A percentile compares a stretch with the other conserved stretches of the same genome.
phyloP scores from a whole-genome alignment of 2,329 filamentous ascomycete genomes.

The Xylariaceae sp. region DNA sequence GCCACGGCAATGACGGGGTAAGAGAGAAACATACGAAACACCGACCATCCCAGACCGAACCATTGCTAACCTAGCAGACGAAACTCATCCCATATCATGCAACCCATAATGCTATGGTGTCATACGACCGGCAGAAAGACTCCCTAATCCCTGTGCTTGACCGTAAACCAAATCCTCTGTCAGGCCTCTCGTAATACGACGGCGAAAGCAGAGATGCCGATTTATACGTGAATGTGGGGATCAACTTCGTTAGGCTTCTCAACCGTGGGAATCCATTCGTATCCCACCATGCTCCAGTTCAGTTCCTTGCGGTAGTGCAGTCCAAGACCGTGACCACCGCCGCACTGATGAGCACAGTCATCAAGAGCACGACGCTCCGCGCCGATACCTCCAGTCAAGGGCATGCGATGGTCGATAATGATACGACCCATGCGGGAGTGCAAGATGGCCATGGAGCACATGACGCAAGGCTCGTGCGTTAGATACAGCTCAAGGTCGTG shows the following conservation, averaged over 20 bases:
- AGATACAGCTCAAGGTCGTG: slow-evolving; percentile 90
- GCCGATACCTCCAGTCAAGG: slow-evolving; percentile 73
- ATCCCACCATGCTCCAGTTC: slow-evolving; percentile 80
- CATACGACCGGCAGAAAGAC: slow-evolving; percentile 38
- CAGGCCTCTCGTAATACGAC: slow-evolving; percentile 14
- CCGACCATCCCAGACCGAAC: no score
- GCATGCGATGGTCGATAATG: slow-evolving; percentile 75
- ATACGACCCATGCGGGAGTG: slow-evolving; percentile 88
- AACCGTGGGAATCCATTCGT: slow-evolving; percentile 61
- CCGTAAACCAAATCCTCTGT: slow-evolving; percentile 32
- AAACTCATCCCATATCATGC: slow-evolving; percentile 1
- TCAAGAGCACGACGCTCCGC: slow-evolving; percentile 62
- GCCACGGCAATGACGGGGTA: no score
- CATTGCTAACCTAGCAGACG: no score
- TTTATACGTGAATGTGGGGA: slow-evolving; percentile 45
- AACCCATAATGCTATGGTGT: slow-evolving; percentile 22
- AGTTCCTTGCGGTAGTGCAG: slow-evolving; percentile 70
- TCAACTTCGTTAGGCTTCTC: slow-evolving; percentile 39
- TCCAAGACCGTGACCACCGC: slow-evolving; percentile 57
- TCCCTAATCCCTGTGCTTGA: slow-evolving; percentile 47
- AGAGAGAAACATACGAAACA: no score
- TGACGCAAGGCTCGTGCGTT: slow-evolving; percentile 92
- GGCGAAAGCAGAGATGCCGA: slow-evolving; percentile 34
- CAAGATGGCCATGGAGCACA: slow-evolving; percentile 94
- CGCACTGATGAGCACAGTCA: slow-evolving; percentile 34